Base-by-base conservation (phyloP, 1,284 basidiomycete genomes). In the Heliocybe sulcata region DNA sequence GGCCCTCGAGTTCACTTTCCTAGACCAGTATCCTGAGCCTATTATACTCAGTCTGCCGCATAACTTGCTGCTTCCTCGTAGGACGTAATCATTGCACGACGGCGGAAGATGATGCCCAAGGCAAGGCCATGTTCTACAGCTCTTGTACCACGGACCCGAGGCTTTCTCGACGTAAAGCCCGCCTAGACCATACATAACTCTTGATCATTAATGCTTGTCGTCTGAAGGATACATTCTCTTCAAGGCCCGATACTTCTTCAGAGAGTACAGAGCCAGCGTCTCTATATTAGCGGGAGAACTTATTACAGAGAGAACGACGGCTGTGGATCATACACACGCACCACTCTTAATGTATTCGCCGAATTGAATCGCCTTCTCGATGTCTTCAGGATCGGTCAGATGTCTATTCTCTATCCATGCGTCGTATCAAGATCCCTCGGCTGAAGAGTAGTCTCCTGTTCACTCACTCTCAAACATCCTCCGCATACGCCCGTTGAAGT, bases 281-380 rank as follows among this genome's bases (percentile, higher is more conserved):
- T 94, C 92, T 94, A 67, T 20, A 27, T 52, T 22, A 19, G 26
- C 22, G 14, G 33, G 19, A 23, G 4, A 51, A 12, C 25, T 50
- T 42, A 33, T 51, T 23, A 22, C 25, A 48, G 20, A 20, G 27
- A 31, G 14, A 31, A 31, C 35, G 22, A 8, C 10, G 14, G 23
- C 22, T n/a, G n/a, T 22, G 22, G 47, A 49, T 27, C 14, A n/a
- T 57, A 9, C 35, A 23, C 14, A 65, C 82, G 59, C 60, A 91
- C 92, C 92, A 65, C 91, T 92, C 71, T 89, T 92, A 67, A 95
- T 93, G 63, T 92, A 93, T 68, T 93, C 90, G 9, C 85, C 90
- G 35, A 94, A 72, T 55, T 81, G 82, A 52, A 94, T 73, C 2
- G 91, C 90, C 58, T 80, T 83, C 70, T 92, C 87, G 55, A 94